phyloP scores from a whole-genome alignment of 148 eudicot genomes.

The Vaccinium corymbosum region DNA sequence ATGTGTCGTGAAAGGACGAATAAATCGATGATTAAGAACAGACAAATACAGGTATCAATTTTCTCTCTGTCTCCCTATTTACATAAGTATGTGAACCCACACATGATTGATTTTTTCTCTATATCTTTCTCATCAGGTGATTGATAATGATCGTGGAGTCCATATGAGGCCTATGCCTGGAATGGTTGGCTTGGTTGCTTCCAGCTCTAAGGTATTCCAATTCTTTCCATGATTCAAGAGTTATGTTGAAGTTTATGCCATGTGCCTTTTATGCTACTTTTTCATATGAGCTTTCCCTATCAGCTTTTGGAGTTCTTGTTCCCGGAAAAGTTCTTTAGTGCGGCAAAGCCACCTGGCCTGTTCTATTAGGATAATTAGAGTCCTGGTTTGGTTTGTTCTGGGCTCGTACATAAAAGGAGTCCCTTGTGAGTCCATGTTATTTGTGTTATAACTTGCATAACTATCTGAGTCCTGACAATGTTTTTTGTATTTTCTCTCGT shows the following conservation, averaged over 20 bases:
- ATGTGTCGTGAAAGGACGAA: conserved; percentile 95
- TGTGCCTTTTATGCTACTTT: background rate
- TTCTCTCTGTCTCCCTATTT: background rate
- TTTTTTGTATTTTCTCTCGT: background rate
- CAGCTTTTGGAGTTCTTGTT: conserved; percentile 17
- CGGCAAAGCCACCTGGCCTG: background rate
- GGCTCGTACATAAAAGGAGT: background rate
- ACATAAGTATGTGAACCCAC: background rate
- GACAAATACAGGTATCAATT: conserved; percentile 70
- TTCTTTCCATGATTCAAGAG: background rate
- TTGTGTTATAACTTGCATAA: background rate
- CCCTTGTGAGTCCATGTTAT: background rate
- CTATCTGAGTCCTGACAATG: background rate
- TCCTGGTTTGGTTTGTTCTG: conserved; percentile 9
- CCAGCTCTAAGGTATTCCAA: conserved; percentile 60
- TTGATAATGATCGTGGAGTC: conserved; percentile 86
- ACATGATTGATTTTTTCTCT: background rate
- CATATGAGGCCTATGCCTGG: conserved; percentile 99
- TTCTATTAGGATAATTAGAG: too few relatives aligned
- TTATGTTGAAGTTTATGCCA: background rate
- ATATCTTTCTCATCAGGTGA: conserved; percentile 45
- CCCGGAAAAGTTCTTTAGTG: background rate
- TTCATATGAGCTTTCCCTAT: background rate
- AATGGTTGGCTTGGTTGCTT: conserved; percentile 65
- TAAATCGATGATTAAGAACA: conserved; percentile 89